Conservation (phyloP, 192 early-diverging fungal genomes). For the Thoreauomyces humboldtii region DNA sequence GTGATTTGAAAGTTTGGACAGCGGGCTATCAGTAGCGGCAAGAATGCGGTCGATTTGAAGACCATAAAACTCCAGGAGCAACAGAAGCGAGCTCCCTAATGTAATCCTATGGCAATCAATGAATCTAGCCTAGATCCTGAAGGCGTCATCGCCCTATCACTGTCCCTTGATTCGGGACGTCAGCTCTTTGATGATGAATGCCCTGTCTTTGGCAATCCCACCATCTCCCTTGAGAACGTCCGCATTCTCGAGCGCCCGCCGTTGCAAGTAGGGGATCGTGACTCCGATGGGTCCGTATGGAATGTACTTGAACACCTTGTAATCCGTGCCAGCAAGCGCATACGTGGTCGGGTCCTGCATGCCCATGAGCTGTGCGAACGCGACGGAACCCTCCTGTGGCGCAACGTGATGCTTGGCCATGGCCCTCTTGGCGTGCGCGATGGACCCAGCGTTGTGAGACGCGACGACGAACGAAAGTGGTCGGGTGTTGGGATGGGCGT, state of each 20-base stretch:
- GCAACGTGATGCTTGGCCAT: conserved; percentile 62
- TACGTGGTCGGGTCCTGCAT: conserved; percentile 92
- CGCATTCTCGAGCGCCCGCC: conserved; percentile 93
- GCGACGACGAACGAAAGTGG: conserved; percentile 82
- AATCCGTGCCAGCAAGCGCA: conserved; percentile 71
- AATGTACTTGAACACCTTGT: conserved; percentile 87
- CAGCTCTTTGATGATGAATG: conserved; percentile 8
- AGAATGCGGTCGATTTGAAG: no score
- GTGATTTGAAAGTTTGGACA: no score
- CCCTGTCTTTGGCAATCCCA: conserved; percentile 17
- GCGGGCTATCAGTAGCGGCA: no score
- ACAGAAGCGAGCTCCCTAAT: no score
- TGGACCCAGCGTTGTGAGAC: conserved; percentile 83
- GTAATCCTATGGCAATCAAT: no score
- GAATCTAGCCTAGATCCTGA: no score
- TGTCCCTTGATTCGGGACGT: no score
- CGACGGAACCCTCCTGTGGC: conserved; percentile 59
- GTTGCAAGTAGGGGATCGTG: conserved; percentile 89
- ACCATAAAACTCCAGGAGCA: no score
- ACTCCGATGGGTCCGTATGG: conserved; percentile 88
- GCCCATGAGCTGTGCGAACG: conserved; percentile 91
- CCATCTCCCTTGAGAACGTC: conserved; percentile 61
- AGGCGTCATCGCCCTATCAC: no score
- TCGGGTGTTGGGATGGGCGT: conserved; percentile 50
- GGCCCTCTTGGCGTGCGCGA: conserved; percentile 56